Base-by-base conservation (phyloP, 352 stramenopile species). In the Pythium pyrilobum region DNA sequence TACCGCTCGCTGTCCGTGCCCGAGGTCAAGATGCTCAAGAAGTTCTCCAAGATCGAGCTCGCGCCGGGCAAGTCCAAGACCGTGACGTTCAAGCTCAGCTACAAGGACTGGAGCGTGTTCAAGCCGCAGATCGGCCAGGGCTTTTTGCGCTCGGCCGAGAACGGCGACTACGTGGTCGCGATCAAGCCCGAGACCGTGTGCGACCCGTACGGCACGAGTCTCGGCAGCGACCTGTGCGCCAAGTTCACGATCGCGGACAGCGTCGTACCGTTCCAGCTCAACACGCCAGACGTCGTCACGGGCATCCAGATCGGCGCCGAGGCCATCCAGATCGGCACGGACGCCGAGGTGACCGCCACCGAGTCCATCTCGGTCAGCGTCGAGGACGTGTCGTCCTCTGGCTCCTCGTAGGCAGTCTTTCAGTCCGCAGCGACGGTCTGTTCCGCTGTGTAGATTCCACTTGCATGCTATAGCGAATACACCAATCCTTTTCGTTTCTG, bases 21-120 rank as follows among this genome's bases (percentile, higher is more conserved):
- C 1, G 80, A 89, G 52, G 68, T 69, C 40, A 92, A 91, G 56
- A 42, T 85, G 50, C 74, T 94, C 25, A 89, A 87, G 63, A 66
- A 70, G 10, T 91, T 92, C 56, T 42, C 69, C 28, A 92, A 91
- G 67, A 53, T 92, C 29, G 58, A 68, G 12, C 48, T 85, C 13
- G 38, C 62, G 15, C 39, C 69, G 0, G 64, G 61, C 16, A 41
- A 65, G 16, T 72, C 56, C 11, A 64, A 49, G 28, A 32, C 51
- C 2, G 74, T 89, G 18, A 43, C 50, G 43, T 88, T 90, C 47
- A 56, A 64, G 24, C 50, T 92, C 9, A 55, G 38, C 0, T 44
- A 49, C 2, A 45, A 72, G 6, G 67, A 89, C 48, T 85, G 73
- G 71, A 78, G 77, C 59, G 81, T 73, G 32, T 87, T 73, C 52